Base-by-base conservation (phyloP, 306 rosid species). In the Phaseolus lunatus region DNA sequence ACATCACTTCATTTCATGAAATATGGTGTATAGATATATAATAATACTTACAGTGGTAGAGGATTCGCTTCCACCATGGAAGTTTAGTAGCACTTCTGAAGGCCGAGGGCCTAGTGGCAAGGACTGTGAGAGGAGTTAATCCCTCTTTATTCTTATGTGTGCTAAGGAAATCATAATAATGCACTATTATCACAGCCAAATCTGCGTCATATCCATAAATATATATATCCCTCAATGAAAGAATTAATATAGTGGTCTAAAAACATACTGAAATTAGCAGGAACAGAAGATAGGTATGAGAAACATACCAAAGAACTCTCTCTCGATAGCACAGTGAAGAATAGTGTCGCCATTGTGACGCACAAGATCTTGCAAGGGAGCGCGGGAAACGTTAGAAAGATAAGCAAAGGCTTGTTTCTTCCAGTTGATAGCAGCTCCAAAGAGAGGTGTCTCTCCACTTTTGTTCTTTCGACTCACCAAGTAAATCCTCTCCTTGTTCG, bases 111-210 rank as follows among this genome's bases (percentile, higher is more conserved):
- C 61, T 62, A 19, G 59, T 27, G 5, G 85, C 81, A 37, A 81
- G 81, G 52, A 76, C 54, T 37, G 52, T 50, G 69, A 81, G 69
- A 15, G 85, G 81, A 26, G 62, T 50, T 3, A 43, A 24, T 44
- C 27, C 80, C 2, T 54, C 45, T 2, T 16, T 37, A 37, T 76
- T 70, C 44, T 3, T 2, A 12, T 76, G 54, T 1, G 26, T 16
- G 56, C 78, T 44, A 2, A 82, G 78, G 3, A 43, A 52, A 20
- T 53, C 70, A 70, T 70, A 82, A 11, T 39, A 2, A 9, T 22
- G 29, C 39, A 62, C 27, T 53, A 82, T 82, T 63, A 77, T 82
- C 7, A 82, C 45, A 2, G 82, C 85, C 69, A 82, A 70, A 70
- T 82, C 85, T 81, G 67, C 70, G 22, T 5, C 45, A 77, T 5